These are phyloP conservation scores for Acanthamoeba castellanii DNA, from an alignment of 208 protist genomes.

Conservation along the genomic window DNA sequence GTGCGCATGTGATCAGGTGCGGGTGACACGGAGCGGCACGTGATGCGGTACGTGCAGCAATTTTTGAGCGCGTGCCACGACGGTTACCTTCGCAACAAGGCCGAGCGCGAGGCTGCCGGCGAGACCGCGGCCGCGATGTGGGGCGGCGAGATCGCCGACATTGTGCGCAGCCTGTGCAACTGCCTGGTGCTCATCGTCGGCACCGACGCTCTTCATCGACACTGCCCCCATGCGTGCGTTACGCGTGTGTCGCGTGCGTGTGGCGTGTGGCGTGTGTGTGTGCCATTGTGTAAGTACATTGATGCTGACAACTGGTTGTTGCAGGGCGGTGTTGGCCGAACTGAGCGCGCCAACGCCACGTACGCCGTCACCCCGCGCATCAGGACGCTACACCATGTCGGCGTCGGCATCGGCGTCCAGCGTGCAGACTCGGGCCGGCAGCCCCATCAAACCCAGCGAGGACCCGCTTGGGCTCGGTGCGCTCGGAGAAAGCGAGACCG, in stretches of 20 bases:
- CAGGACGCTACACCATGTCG: not conserved
- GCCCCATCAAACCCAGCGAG: not conserved
- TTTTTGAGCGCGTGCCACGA: slow-evolving; percentile 18
- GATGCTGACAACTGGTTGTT: not conserved
- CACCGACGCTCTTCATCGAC: slow-evolving; percentile 25
- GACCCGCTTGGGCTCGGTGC: not conserved
- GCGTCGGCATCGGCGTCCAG: not conserved
- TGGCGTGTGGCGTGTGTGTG: not conserved
- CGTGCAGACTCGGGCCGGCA: not conserved
- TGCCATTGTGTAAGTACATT: not conserved
- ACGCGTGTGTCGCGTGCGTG: not conserved
- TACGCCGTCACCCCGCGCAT: not conserved
- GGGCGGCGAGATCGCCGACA: slow-evolving; percentile 43
- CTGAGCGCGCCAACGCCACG: not conserved
- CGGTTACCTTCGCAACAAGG: slow-evolving; percentile 26
- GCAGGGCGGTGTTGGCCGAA: slow-evolving; percentile 1
- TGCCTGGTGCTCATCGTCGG: slow-evolving; percentile 11
- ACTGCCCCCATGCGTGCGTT: slow-evolving; percentile 32
- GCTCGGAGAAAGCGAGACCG: not conserved
- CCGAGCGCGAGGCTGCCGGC: slow-evolving; percentile 5
- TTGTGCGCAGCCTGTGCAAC: slow-evolving; percentile 29
- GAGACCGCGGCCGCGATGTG: not conserved
- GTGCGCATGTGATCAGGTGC: not conserved
- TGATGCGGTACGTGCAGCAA: slow-evolving; percentile 43
- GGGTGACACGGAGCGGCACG: not conserved